These are phyloP conservation scores for Fragaria ananassa DNA, from an alignment of 306 rosid species.

Conservation along the genomic window DNA sequence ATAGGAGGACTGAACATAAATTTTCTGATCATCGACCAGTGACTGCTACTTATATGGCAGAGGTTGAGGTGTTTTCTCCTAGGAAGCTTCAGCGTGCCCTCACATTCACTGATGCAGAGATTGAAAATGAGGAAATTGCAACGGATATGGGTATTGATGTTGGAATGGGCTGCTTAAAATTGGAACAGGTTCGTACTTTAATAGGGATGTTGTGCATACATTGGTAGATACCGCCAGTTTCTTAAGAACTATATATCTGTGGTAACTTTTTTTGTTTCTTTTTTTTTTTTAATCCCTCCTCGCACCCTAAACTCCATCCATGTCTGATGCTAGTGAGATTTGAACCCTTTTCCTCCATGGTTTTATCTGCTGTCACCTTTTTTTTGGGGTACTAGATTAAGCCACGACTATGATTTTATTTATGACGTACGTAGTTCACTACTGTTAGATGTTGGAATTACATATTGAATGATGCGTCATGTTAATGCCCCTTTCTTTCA, in stretches of 20 bases:
- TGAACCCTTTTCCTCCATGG: not conserved
- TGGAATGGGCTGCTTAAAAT: slow-evolving; percentile 35
- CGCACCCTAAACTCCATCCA: not conserved
- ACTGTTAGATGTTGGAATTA: not conserved
- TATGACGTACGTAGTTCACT: not conserved
- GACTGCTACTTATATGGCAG: slow-evolving; percentile 72
- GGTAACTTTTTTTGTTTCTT: not conserved
- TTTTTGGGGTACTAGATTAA: not conserved
- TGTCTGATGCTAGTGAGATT: not conserved
- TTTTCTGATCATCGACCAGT: slow-evolving; percentile 95
- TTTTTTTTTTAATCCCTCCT: not conserved
- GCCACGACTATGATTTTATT: not conserved
- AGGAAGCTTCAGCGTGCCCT: slow-evolving; percentile 81
- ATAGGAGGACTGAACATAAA: slow-evolving; percentile 64
- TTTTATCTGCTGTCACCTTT: not conserved
- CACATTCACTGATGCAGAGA: slow-evolving; percentile 79
- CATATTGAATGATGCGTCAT: not conserved
- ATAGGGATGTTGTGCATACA: not conserved
- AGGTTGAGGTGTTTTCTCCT: slow-evolving; percentile 79
- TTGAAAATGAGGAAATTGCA: slow-evolving; percentile 50
- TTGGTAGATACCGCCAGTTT: not conserved
- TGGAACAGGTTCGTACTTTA: slow-evolving; percentile 38
- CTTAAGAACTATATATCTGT: not conserved
- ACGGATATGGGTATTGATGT: slow-evolving; percentile 28
- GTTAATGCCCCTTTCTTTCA: not conserved